Evolutionary conservation across 345 rosid species (phyloP).

Genomic region (Cardiospermum halicacabum): DNA sequence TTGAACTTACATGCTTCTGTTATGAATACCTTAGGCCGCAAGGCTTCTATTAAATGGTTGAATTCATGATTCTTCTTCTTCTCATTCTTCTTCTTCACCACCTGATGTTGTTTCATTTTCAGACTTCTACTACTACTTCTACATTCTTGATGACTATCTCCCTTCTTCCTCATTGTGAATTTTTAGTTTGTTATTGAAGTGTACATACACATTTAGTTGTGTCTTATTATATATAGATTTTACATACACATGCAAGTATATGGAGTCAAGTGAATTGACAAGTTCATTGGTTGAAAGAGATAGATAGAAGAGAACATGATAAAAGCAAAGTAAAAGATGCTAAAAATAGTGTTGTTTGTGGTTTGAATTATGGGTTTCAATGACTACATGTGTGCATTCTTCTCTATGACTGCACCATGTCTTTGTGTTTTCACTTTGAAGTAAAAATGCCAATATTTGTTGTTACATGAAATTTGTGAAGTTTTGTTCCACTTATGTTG

Average conservation of each 20-base stretch:
- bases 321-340: conserved; percentile 15
- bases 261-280: neutral
- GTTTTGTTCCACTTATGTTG: conserved; percentile 1
- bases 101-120: too few species aligned
- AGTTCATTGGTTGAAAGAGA: too few species aligned
- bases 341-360: neutral
- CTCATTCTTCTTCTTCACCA: conserved; percentile 22
- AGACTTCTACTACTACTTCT: conserved; percentile 2
- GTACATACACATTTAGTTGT: too few species aligned
- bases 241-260: neutral
- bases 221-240: too few species aligned
- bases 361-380: neutral
- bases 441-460: conserved; percentile 8
- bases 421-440: too few species aligned
- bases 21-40: conserved; percentile 45
- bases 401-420: too few species aligned
- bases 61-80: conserved; percentile 18
- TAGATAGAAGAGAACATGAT: conserved; percentile 8
- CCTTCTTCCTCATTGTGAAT: conserved; percentile 29
- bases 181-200: neutral
- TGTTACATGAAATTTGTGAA: neutral
- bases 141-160: conserved; percentile 2
- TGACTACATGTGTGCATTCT: neutral
- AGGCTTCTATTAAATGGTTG: conserved; percentile 18
- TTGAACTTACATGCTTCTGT: conserved; percentile 42